Base-by-base conservation (phyloP, 805 yeast species). In the Metschnikowia shivogae region DNA sequence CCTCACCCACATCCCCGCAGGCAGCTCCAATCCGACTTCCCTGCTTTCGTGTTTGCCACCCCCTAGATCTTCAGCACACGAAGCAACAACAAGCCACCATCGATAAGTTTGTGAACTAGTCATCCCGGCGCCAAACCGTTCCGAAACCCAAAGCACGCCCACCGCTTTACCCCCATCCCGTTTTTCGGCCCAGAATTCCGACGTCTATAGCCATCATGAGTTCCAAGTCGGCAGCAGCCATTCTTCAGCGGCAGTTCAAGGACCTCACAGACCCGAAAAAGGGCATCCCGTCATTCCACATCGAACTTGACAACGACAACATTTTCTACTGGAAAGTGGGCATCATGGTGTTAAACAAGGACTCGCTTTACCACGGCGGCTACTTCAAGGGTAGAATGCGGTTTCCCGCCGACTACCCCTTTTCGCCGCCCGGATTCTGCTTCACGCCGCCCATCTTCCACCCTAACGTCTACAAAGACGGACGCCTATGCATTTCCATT, bases 401-500 rank as follows among this genome's bases (percentile, higher is more conserved):
- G 55, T 92, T 92, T 68, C 98, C 98, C 5, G 67, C 73, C 19
- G 96, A 89, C 64, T 92, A 84, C 68, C 99, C 98, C 3, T 92
- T 80, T 61, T 73, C 87, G 19, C 99, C 99, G 26, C 99, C 98
- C 35, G 80, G 85, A 31, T 92, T 89, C 70, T 75, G 95, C 56
- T 92, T 92, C 73, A 84, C 92, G 6, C 96, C 97, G 11, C 84
- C 96, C 35, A 87, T 92, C 55, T 90, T 82, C 68, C 98, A 92
- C 60, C 98, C 98, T 22, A 92, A 92, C 63, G 95, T 92, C 44
- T 92, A 92, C 68, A 78, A 88, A 49, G 97, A 90, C 65, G 98
- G 98, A 13, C 72, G 95, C 54, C 74, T 93, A 38, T 92, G 98
- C 73, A 89, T 90, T 49, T 88, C 96, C 42, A 92, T 92, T 52